Evolutionary conservation across 2,329 filamentous ascomycete species (phyloP).

Genomic region (Alternaria angustiovoidea): DNA sequence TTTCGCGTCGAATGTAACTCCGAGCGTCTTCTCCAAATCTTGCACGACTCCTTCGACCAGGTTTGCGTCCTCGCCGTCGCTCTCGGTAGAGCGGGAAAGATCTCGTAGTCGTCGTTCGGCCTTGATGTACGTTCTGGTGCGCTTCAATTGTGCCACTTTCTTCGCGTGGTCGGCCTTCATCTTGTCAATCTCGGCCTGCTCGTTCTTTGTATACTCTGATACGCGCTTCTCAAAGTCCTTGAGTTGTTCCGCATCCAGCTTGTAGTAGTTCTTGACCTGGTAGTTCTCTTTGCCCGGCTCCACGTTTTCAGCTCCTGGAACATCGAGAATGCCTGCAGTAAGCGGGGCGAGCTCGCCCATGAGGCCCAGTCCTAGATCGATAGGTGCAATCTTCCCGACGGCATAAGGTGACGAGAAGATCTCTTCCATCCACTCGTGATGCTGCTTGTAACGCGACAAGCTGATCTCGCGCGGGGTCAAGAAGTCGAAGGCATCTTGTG

Average conservation of each 20-base stretch:
- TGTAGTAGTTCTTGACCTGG: constrained; percentile 65
- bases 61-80: constrained; percentile 38
- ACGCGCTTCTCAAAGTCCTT: constrained; percentile 86
- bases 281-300: constrained; percentile 37
- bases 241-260: constrained; percentile 77
- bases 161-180: constrained; percentile 82
- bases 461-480: constrained; percentile 91
- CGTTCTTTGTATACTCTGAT: constrained; percentile 73
- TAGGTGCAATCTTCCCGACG: constrained; percentile 82
- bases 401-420: constrained; percentile 90
- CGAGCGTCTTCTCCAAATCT: constrained; percentile 76
- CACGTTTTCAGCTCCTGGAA: constrained; percentile 48
- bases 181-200: constrained; percentile 81
- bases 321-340: constrained; percentile 85
- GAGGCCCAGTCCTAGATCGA: constrained; percentile 83
- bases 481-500: constrained; percentile 86
- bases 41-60: constrained; percentile 77
- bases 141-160: constrained; percentile 76
- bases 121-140: constrained; percentile 72
- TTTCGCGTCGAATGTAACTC: constrained; percentile 70
- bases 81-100: constrained; percentile 59
- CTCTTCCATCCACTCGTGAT: constrained; percentile 99
- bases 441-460: constrained; percentile 84
- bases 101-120: constrained; percentile 80
- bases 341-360: constrained; percentile 79